These are phyloP conservation scores for Xylaria sp. DNA, from an alignment of 2,329 filamentous ascomycete genomes.

Conservation along the genomic window DNA sequence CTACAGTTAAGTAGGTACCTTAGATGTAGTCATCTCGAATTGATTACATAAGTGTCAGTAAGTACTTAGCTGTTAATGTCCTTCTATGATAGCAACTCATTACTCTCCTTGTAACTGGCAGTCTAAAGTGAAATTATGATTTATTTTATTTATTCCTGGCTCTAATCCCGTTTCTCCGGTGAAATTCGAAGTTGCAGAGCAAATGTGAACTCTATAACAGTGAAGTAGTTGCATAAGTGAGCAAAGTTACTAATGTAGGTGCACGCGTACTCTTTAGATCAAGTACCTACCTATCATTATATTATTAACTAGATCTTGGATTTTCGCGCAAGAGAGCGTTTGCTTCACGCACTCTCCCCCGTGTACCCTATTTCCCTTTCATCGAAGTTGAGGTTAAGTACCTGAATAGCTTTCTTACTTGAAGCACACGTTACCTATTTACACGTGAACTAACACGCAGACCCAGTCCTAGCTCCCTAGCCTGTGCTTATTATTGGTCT, in stretches of 20 bases:
- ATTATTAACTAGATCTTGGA: background rate
- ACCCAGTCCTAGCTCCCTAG: background rate
- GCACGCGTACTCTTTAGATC: no score
- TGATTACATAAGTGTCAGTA: background rate
- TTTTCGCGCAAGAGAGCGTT: background rate
- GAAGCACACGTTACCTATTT: background rate
- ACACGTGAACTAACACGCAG: no score
- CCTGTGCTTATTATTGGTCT: background rate
- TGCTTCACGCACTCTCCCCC: background rate
- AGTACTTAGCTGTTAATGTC: no score
- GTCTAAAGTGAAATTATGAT: no score
- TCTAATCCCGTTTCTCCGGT: background rate
- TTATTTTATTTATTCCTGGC: background rate
- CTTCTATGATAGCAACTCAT: no score
- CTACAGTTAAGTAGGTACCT: no score
- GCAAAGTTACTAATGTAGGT: background rate
- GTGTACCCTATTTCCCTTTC: background rate
- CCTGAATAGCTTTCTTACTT: background rate
- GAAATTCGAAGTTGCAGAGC: no score
- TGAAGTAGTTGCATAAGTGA: background rate
- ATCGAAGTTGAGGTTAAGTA: background rate
- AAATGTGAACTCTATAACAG: background rate
- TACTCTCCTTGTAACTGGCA: no score
- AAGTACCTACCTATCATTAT: background rate
- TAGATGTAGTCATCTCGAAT: background rate